Evolutionary conservation across 78 protist genomes (phyloP), one percentile per base, ranked within the genome.

Genomic region (Dictyostelium purpureum): DNA sequence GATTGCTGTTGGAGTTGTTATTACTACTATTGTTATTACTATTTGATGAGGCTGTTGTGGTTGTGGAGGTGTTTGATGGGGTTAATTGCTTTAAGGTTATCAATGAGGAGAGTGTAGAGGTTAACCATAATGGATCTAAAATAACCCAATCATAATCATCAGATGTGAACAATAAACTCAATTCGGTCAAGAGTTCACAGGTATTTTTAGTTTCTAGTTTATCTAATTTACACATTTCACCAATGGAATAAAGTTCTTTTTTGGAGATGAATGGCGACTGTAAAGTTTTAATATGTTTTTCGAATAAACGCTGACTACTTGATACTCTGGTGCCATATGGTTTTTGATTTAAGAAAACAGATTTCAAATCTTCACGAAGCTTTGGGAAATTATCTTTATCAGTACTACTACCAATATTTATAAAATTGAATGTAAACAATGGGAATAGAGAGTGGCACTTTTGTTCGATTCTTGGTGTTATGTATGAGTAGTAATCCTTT

Each of bases 111-210:
- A 83, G 71, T 6, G 90, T 42, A 56, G 77, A 71, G 14, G 80
- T 52, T 7, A 83, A 38, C 90, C 90, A 83, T 42, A 56, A 16
- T 38, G 90, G 67, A 57, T 83, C 90, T 26, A 83, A 35, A 35
- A 83, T 42, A 6, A 83, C 80, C 79, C 80, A 83, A 49, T 83
- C 90, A 83, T 83, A 42, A 31, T 83, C 80, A 42, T 83, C 90
- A 1, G 42, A 31, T 80, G 80, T 71, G 40, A 83, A 59, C 28
- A 83, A 21, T 38, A 71, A n/a, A 18, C 90, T 61, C 1, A 83
- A 43, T 21, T 83, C 90, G 0, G 90, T 71, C 1, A 83, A 57
- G 4, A 70, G 26, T 18, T 69, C 90, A 57, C 90, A 83, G 26
- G 66, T 28, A 16, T 2, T 52, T 43, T 83, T 69, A 2, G 80